These are phyloP conservation scores for Rhytidhysteron rufulum DNA, from an alignment of 2,329 filamentous ascomycete species.

Conservation along the genomic window DNA sequence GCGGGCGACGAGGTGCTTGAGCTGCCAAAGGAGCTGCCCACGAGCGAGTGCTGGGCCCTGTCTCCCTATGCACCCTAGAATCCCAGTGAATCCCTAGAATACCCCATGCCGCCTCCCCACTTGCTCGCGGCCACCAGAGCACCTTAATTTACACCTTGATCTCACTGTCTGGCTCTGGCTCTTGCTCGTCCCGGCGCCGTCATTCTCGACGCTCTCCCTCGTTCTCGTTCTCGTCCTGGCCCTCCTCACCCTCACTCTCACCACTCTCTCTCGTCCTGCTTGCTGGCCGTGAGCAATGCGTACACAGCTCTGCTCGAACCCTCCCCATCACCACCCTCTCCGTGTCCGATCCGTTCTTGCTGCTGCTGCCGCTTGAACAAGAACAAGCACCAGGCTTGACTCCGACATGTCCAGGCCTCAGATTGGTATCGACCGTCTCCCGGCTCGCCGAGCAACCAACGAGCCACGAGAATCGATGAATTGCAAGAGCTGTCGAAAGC, in stretches of 20 bases:
- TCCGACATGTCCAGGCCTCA: constrained; percentile 66
- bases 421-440: constrained; percentile 76
- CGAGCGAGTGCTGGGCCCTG: neutral
- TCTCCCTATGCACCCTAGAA: neutral
- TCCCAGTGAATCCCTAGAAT: constrained; percentile 13
- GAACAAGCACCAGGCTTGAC: too few relatives aligned
- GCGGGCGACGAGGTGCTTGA: neutral
- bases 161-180: constrained; percentile 22
- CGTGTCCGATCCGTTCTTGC: constrained; percentile 28
- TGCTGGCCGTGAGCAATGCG: constrained; percentile 34
- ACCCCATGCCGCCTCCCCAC: constrained; percentile 13
- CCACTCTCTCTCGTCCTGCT: constrained; percentile 10
- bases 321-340: constrained; percentile 18
- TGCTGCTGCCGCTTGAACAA: too few relatives aligned
- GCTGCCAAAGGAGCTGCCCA: neutral
- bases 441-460: constrained; percentile 64
- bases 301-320: too few relatives aligned
- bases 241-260: constrained; percentile 13
- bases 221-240: constrained; percentile 19
- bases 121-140: constrained; percentile 21
- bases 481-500: constrained; percentile 88
- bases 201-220: too few relatives aligned
- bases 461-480: constrained; percentile 91
- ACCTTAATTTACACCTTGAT: constrained; percentile 38
- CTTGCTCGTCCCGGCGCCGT: constrained; percentile 18